phyloP scores from a whole-genome alignment of 1,284 basidiomycete species.

The Moesziomyces sp. region DNA sequence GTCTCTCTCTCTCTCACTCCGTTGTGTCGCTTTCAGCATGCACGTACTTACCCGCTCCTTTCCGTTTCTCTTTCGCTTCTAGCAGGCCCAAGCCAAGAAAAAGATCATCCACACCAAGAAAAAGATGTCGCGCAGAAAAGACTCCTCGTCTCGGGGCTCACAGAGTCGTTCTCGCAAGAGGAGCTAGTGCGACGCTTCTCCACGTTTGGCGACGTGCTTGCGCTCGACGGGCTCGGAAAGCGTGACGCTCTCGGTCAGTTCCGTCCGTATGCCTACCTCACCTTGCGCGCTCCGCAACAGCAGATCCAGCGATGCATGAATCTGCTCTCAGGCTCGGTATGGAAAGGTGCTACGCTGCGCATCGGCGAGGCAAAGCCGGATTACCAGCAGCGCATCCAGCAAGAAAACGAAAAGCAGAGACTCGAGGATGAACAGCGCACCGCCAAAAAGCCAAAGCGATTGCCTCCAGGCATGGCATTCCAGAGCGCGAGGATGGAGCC shows the following conservation, averaged over 20 bases:
- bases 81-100: constrained; percentile 47
- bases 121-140: constrained; percentile 51
- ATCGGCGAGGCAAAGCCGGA: constrained; percentile 60
- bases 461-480: constrained; percentile 48
- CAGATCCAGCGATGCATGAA: constrained; percentile 56
- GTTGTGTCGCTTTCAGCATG: neutral
- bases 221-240: constrained; percentile 46
- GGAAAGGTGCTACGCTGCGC: constrained; percentile 62
- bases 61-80: neutral
- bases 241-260: constrained; percentile 48
- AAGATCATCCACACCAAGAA: constrained; percentile 48
- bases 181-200: constrained; percentile 54
- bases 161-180: constrained; percentile 47
- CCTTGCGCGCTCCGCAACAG: constrained; percentile 41
- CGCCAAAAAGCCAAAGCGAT: constrained; percentile 28
- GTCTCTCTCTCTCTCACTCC: constrained; percentile 21
- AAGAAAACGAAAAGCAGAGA: constrained; percentile 25
- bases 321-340: constrained; percentile 56
- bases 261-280: constrained; percentile 54
- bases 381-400: constrained; percentile 29
- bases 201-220: constrained; percentile 53
- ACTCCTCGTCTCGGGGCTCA: constrained; percentile 62
- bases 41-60: constrained; percentile 5
- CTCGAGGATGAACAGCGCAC: constrained; percentile 23
- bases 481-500: constrained; percentile 46